Evolutionary conservation across 495 filamentous ascomycete species (phyloP).

Genomic region (Staphylotrichum tortipilum): DNA sequence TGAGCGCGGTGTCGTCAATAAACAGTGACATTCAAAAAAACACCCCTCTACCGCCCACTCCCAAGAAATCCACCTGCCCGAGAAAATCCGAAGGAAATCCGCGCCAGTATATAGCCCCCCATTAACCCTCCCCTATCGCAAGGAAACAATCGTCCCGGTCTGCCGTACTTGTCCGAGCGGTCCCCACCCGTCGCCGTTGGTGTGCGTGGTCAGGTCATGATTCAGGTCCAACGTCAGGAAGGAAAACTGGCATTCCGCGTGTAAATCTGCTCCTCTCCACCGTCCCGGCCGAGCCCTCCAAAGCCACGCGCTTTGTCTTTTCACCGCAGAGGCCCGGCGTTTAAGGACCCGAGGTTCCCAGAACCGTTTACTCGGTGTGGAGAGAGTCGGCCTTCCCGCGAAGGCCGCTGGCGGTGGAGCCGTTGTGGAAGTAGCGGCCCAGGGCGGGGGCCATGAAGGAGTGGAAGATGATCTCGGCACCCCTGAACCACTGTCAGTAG

Average conservation of each 20-base stretch:
- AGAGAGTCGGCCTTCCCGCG: slow-evolving; percentile 81
- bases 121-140: slow-evolving; percentile 1
- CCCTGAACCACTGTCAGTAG: slow-evolving; percentile 43
- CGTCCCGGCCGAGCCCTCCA: slow-evolving; percentile 5
- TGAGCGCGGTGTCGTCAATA: not conserved
- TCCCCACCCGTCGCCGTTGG: slow-evolving; percentile 14
- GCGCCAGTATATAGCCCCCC: slow-evolving; percentile 10
- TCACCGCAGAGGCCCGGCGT: slow-evolving; percentile 1
- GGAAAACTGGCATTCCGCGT: slow-evolving; percentile 11
- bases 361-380: slow-evolving; percentile 43
- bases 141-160: slow-evolving; percentile 10
- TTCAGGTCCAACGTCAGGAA: slow-evolving; percentile 24
- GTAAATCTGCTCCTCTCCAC: not conserved
- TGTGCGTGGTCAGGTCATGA: slow-evolving; percentile 17
- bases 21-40: slow-evolving; percentile 2
- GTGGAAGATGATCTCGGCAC: slow-evolving; percentile 92
- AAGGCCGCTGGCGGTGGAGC: slow-evolving; percentile 78
- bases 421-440: slow-evolving; percentile 75
- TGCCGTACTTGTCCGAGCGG: slow-evolving; percentile 11
- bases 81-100: slow-evolving; percentile 12
- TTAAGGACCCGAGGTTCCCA: not conserved
- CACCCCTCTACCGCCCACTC: slow-evolving; percentile 15
- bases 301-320: slow-evolving; percentile 18
- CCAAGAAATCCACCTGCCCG: slow-evolving; percentile 8
- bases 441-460: slow-evolving; percentile 88